phyloP scores from a whole-genome alignment of 73 alveolate genomes.

The Uronychia setigera region DNA sequence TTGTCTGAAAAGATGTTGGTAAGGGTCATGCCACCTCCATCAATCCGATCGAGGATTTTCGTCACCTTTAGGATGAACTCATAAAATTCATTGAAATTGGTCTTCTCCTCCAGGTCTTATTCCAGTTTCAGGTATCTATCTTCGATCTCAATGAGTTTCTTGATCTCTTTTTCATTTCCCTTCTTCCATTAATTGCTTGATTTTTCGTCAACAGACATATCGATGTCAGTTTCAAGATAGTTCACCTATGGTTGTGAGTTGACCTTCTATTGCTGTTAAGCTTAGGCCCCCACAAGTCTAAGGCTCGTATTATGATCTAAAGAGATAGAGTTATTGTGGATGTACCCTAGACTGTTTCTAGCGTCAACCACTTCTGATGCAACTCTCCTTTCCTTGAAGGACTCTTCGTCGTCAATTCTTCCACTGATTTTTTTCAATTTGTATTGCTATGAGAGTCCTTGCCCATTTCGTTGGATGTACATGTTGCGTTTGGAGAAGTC shows the following conservation, averaged over 20 bases:
- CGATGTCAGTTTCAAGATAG: constrained; percentile 6
- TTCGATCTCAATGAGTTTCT: neutral
- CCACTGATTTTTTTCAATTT: too few relatives aligned
- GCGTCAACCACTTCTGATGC: neutral
- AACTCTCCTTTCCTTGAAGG: neutral
- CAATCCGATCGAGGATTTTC: neutral
- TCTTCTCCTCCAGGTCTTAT: neutral
- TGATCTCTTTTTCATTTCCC: neutral
- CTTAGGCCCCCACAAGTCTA: neutral
- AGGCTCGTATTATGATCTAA: neutral
- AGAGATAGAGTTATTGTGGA: neutral
- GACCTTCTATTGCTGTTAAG: neutral
- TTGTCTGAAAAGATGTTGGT: constrained; percentile 7
- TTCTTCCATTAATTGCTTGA: neutral
- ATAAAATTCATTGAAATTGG: constrained; percentile 10
- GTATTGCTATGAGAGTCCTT: neutral
- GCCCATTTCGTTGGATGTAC: neutral
- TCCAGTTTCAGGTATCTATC: neutral
- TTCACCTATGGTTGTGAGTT: neutral
- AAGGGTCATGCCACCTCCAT: constrained; percentile 27
- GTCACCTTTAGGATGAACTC: neutral
- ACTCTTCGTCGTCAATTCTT: neutral
- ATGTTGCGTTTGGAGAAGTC: neutral
- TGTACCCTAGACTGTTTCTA: neutral
- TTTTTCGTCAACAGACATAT: neutral